Evolutionary conservation across 352 stramenopile genomes (phyloP).

Genomic region (Globisporangium viniferum): DNA sequence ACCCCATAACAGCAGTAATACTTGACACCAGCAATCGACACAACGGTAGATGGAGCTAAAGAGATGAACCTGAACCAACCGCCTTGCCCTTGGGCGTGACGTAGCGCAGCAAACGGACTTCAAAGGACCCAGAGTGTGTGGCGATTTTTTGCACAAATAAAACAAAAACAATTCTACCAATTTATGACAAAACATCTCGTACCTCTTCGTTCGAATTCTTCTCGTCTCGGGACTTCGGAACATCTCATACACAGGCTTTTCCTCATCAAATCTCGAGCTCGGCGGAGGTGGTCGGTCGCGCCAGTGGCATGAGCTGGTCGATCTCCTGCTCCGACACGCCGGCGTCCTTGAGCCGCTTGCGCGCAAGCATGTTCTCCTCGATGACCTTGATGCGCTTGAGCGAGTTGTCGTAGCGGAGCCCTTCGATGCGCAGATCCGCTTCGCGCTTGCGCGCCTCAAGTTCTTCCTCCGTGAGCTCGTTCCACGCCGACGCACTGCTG

Average conservation of each 20-base stretch:
- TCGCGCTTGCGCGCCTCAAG: constrained; percentile 19
- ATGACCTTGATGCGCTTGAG: constrained; percentile 19
- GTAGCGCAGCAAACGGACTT: neutral
- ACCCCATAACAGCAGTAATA: no score
- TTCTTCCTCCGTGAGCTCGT: constrained; percentile 19
- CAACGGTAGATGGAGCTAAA: no score
- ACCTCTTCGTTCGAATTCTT: neutral
- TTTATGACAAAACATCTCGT: neutral
- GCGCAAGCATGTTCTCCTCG: constrained; percentile 30
- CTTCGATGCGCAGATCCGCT: constrained; percentile 19
- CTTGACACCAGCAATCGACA: no score
- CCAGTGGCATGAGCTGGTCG: constrained; percentile 18
- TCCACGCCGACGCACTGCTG: neutral
- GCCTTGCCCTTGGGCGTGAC: no score
- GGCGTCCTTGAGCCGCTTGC: constrained; percentile 45
- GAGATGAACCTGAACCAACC: no score
- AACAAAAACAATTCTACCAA: neutral
- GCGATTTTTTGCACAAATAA: neutral
- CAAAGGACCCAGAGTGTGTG: neutral
- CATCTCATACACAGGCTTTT: no score
- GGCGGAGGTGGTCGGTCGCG: neutral
- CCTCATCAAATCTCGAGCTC: neutral
- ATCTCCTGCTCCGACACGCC: constrained; percentile 19
- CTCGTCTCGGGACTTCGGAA: no score
- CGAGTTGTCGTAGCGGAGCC: constrained; percentile 22